Percentiles rank a stretch among this genome's conserved stretches.
Evolutionary conservation across 176 grass and related monocot genomes (phyloP).

Genomic region (Dactylis glomerata): DNA sequence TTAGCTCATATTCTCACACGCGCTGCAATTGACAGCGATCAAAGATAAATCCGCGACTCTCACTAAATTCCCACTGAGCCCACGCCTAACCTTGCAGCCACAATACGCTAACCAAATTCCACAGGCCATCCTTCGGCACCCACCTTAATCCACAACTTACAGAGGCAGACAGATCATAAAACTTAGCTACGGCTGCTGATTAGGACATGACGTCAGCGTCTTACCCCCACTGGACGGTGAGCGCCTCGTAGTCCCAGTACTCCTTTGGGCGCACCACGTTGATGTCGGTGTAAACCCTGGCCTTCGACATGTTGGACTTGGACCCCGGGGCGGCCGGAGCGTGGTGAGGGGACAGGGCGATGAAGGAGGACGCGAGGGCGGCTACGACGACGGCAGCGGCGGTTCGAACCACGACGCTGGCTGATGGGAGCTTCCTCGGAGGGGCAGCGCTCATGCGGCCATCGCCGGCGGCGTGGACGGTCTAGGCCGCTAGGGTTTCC

Average conservation of each 20-base stretch:
- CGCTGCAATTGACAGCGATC: background rate
- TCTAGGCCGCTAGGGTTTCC: constrained; percentile 64
- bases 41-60: background rate
- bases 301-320: constrained; percentile 55
- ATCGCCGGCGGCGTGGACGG: constrained; percentile 43
- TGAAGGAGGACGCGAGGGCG: constrained; percentile 44
- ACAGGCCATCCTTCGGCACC: background rate
- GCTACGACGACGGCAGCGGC: constrained; percentile 33
- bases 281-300: constrained; percentile 70
- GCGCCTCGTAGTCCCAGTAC: constrained; percentile 93
- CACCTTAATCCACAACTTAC: background rate
- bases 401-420: constrained; percentile 17
- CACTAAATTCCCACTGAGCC: background rate
- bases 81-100: background rate
- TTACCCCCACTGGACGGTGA: constrained; percentile 83
- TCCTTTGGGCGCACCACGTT: constrained; percentile 87
- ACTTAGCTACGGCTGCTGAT: background rate
- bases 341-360: background rate
- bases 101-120: background rate
- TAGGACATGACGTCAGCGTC: background rate
- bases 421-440: background rate
- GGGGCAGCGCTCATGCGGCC: constrained; percentile 43
- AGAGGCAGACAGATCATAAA: background rate
- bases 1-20: background rate
- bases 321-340: constrained; percentile 21